Base-by-base conservation (phyloP, 1,139 yeast genomes). In the Suhomyces coccinellae region DNA sequence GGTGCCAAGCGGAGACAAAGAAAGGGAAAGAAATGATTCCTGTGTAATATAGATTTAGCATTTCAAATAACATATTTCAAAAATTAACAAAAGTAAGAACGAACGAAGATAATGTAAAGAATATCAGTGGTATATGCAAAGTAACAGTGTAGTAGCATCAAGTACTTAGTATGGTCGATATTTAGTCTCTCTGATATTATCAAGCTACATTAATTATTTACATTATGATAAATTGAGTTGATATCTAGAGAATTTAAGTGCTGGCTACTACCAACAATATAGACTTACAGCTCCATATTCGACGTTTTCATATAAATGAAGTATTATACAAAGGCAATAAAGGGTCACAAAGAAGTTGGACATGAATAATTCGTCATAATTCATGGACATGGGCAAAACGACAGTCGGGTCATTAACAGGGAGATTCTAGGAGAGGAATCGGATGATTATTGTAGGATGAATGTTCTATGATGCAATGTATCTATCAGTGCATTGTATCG, bases 1-100 rank as follows among this genome's bases (percentile, higher is more conserved):
- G 88, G 85, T 33, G 71, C 77, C 55, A 87, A 85, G 65, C 80
- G 93, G 63, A 85, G 75, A 69, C 80, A 82, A 69, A 85, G 80
- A 71, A 79, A 77, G 71, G 65, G 65, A 33, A 68, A 70, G 60
- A 66, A 63, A 32, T 69, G 61, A 47, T 30, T 32, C 43, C 27
- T 20, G 32, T 39, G 31, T 33, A 39, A 28, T 17, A 34, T 27
- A 40, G 27, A 33, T 13, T 32, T 39, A 39, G 42, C 42, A 39
- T 39, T 30, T 20, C 24, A 20, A 20, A 20, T 6, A 9, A 20
- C 2, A 20, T 5, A 7, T 28, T 28, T 28, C 31, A 28, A n/a
- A 12, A 28, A 22, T 22, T 22, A 9, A 22, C 9, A 22, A 6
- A 9, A 6, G 9, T 22, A 22, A 22, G 6, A 22, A 22, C 9